These are phyloP conservation scores for Conticribra weissflogii DNA, from an alignment of 108 stramenopile genomes.

Conservation along the genomic window DNA sequence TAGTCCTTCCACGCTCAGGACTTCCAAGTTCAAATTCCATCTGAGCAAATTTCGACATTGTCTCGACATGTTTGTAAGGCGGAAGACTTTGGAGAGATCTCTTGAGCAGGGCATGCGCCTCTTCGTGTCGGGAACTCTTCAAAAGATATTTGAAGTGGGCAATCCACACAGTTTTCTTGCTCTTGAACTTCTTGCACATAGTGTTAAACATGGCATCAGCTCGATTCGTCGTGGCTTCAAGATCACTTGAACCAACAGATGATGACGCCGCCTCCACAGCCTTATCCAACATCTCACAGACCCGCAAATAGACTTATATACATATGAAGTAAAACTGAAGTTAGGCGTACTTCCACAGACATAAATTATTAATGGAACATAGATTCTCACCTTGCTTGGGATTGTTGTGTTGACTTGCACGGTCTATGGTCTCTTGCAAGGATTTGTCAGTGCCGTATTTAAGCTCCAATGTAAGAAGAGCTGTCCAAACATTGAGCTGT, in stretches of 20 bases:
- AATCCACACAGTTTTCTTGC: constrained; percentile 93
- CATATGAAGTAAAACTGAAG: background rate
- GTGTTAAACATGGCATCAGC: constrained; percentile 78
- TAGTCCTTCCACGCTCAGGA: constrained; percentile 87
- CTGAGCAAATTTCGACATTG: constrained; percentile 90
- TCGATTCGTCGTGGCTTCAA: constrained; percentile 30
- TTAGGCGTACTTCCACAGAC: background rate
- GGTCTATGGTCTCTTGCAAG: constrained; percentile 71
- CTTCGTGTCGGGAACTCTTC: constrained; percentile 71
- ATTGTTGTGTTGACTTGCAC: constrained; percentile 90
- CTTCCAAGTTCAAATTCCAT: constrained; percentile 90
- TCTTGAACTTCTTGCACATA: constrained; percentile 90
- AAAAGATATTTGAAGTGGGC: constrained; percentile 82
- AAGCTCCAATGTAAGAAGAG: constrained; percentile 91
- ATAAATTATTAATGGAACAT: background rate
- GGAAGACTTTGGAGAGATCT: constrained; percentile 85
- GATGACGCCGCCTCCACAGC: constrained; percentile 55
- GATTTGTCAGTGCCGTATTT: constrained; percentile 85
- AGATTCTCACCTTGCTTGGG: constrained; percentile 71
- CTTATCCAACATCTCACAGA: constrained; percentile 87
- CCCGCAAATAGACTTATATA: constrained; percentile 79
- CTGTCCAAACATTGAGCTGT: constrained; percentile 95
- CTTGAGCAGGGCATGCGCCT: constrained; percentile 84
- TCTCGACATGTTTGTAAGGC: constrained; percentile 90
- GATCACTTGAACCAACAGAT: constrained; percentile 36